Percentiles rank a stretch among this genome's conserved stretches.
Evolutionary conservation across 805 yeast genomes (phyloP).

Genomic region (Barnettozyma wickerhamii): DNA sequence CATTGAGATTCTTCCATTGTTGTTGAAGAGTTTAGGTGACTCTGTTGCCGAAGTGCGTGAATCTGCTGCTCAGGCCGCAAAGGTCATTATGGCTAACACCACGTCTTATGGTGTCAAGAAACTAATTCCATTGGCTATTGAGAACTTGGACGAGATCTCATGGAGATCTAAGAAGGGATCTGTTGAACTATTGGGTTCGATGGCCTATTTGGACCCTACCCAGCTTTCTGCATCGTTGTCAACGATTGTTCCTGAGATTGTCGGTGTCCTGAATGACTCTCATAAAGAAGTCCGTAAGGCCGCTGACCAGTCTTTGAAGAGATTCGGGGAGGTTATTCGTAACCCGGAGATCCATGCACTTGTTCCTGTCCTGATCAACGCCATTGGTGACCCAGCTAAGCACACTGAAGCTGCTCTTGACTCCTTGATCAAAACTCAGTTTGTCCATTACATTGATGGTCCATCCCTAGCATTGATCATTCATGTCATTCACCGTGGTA

Average conservation of each 20-base stretch:
- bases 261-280: conserved; percentile 88
- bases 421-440: conserved; percentile 81
- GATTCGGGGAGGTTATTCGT: conserved; percentile 95
- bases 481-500: conserved; percentile 93
- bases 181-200: conserved; percentile 91
- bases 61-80: conserved; percentile 84
- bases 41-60: conserved; percentile 78
- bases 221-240: conserved; percentile 88
- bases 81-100: conserved; percentile 83
- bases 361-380: conserved; percentile 82
- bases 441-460: conserved; percentile 96
- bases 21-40: conserved; percentile 83
- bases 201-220: conserved; percentile 96
- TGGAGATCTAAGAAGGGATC: conserved; percentile 98
- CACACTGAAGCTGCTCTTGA: conserved; percentile 86
- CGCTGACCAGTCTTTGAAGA: conserved; percentile 81
- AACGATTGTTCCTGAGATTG: conserved; percentile 92
- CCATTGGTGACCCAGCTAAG: conserved; percentile 94
- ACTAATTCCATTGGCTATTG: conserved; percentile 85
- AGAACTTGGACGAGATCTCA: conserved; percentile 78
- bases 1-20: conserved; percentile 77
- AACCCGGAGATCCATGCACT: conserved; percentile 94
- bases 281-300: conserved; percentile 97
- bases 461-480: conserved; percentile 94
- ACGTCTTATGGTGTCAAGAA: conserved; percentile 90